Evolutionary conservation across 2,329 filamentous ascomycete species (phyloP).

Genomic region (Ophiostoma himal-ulmi): DNA sequence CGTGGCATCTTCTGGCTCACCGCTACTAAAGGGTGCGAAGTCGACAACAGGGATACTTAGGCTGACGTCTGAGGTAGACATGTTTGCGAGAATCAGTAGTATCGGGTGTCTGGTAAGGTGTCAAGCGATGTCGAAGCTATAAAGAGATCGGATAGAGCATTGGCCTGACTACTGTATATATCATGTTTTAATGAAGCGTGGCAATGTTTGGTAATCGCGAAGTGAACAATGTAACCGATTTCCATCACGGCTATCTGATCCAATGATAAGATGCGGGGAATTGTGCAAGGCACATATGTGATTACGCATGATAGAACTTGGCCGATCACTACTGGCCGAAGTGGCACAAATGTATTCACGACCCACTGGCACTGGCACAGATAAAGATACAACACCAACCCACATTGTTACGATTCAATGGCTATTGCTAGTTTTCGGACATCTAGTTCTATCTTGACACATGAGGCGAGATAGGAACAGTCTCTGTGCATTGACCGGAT

Average conservation of each 20-base stretch:
- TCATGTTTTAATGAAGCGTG: neutral
- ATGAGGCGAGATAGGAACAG: neutral
- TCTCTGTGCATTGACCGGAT: neutral
- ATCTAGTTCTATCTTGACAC: neutral
- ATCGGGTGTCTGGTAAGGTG: neutral
- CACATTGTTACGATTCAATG: neutral
- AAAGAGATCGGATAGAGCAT: neutral
- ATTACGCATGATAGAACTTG: neutral
- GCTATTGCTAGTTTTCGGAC: neutral
- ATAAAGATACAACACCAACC: neutral
- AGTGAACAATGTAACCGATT: neutral
- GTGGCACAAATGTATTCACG: neutral
- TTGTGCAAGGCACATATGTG: neutral
- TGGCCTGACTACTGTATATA: neutral
- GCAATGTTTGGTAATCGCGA: neutral
- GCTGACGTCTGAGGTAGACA: neutral
- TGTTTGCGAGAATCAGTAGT: neutral
- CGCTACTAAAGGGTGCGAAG: neutral
- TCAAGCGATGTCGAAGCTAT: neutral
- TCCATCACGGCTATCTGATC: neutral
- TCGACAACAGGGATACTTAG: neutral
- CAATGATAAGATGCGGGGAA: neutral
- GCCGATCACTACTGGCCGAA: neutral
- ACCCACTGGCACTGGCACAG: neutral
- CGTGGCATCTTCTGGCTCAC: neutral